phyloP scores from a whole-genome alignment of 2,329 filamentous ascomycete species.

The Monilinia laxa region DNA sequence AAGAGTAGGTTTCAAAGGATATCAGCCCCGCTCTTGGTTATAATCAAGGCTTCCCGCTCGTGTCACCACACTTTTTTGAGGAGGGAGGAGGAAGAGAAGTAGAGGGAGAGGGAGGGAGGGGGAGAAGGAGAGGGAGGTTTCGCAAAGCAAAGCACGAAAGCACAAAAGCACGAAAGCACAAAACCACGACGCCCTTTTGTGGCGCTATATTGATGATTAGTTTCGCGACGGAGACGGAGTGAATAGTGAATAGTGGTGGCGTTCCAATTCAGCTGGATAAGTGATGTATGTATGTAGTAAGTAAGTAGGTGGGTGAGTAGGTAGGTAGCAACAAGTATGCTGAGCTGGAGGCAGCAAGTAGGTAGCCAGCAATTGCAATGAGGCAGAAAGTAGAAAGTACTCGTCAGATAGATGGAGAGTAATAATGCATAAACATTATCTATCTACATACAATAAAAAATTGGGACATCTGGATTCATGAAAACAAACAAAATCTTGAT shows the following conservation, averaged over 20 bases:
- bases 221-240: slow-evolving; percentile 8
- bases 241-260: slow-evolving; percentile 14
- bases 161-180: not conserved
- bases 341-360: too few species aligned
- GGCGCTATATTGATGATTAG: slow-evolving; percentile 10
- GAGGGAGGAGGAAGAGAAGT: too few species aligned
- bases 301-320: not conserved
- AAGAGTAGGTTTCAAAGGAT: slow-evolving; percentile 12
- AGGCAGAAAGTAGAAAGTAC: too few species aligned
- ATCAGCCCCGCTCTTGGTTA: slow-evolving; percentile 21
- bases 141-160: not conserved
- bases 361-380: too few species aligned
- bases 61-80: slow-evolving; percentile 20
- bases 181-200: slow-evolving; percentile 13
- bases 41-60: slow-evolving; percentile 17
- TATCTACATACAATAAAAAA: too few species aligned
- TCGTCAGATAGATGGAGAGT: too few species aligned
- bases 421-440: too few species aligned
- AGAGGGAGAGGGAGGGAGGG: too few species aligned
- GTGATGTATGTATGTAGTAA: not conserved
- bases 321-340: too few species aligned
- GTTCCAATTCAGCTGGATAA: slow-evolving; percentile 18
- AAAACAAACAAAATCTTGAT: too few species aligned
- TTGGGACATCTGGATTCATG: too few species aligned
- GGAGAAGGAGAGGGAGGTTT: not conserved